These are phyloP conservation scores for Trichoderma citrinoviride DNA, from an alignment of 2,329 filamentous ascomycete genomes.

Conservation along the genomic window DNA sequence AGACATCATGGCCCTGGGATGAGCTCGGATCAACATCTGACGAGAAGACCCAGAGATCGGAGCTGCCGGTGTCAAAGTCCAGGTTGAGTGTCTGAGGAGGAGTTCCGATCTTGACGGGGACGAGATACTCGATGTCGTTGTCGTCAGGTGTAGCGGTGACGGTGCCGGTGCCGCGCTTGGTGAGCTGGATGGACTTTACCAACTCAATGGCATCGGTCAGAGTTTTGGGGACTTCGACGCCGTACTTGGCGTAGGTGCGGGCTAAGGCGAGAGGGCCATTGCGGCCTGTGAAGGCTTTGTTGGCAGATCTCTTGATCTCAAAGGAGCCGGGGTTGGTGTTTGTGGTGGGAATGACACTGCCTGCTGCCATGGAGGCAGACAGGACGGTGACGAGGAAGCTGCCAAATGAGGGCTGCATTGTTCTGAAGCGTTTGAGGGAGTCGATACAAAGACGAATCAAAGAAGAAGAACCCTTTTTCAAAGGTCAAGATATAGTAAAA, in stretches of 20 bases:
- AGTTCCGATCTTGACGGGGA: constrained; percentile 25
- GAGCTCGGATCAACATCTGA: constrained; percentile 39
- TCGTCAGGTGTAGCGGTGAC: constrained; percentile 11
- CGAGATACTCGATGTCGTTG: constrained; percentile 22
- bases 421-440: background rate
- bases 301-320: constrained; percentile 13
- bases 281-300: constrained; percentile 12
- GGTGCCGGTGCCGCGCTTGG: constrained; percentile 16
- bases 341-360: constrained; percentile 9
- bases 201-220: constrained; percentile 16
- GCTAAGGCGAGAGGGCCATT: constrained; percentile 23
- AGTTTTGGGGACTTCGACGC: constrained; percentile 19
- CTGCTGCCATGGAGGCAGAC: constrained; percentile 19
- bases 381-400: constrained; percentile 19
- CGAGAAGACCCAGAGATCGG: constrained; percentile 39
- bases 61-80: constrained; percentile 29
- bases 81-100: constrained; percentile 25
- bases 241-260: constrained; percentile 24
- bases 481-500: too few species aligned
- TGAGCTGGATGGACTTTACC: constrained; percentile 5
- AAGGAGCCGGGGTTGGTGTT: constrained; percentile 2
- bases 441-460: too few species aligned
- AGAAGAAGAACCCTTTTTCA: background rate
- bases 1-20: constrained; percentile 41
- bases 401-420: constrained; percentile 19